Evolutionary conservation across 305 asterid genomes (phyloP).

Genomic region (Stenogyne calaminthoides): DNA sequence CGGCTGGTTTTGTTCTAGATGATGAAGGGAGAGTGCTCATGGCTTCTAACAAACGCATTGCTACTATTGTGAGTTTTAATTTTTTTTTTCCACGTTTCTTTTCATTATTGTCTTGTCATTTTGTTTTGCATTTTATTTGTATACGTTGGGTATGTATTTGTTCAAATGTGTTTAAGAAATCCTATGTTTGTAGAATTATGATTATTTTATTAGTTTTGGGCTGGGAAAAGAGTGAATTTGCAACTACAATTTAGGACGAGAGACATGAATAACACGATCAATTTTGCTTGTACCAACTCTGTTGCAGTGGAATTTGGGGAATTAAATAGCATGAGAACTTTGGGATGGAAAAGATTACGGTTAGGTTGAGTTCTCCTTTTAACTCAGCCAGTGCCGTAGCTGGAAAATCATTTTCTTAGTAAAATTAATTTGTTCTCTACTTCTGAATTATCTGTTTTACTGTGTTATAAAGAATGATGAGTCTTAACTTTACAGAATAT

Average conservation of each 20-base stretch:
- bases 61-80: conserved; percentile 64
- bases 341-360: neutral
- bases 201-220: neutral
- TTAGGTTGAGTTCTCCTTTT: neutral
- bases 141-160: neutral
- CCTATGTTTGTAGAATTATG: neutral
- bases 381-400: neutral
- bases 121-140: neutral
- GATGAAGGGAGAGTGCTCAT: conserved; percentile 83
- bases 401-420: neutral
- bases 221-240: neutral
- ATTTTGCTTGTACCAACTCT: neutral
- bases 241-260: neutral
- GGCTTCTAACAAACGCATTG: conserved; percentile 86
- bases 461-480: neutral
- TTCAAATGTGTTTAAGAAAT: neutral
- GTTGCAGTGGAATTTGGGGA: conserved; percentile 6
- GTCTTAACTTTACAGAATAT: neutral
- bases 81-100: neutral
- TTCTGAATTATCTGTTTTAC: neutral
- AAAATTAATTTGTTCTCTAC: neutral
- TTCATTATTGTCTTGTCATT: conserved; percentile 7
- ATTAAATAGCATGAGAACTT: neutral
- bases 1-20: conserved; percentile 88
- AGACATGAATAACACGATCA: conserved; percentile 1